Conservation (phyloP, 176 grass and related monocot species). For the Eleusine coracana region DNA sequence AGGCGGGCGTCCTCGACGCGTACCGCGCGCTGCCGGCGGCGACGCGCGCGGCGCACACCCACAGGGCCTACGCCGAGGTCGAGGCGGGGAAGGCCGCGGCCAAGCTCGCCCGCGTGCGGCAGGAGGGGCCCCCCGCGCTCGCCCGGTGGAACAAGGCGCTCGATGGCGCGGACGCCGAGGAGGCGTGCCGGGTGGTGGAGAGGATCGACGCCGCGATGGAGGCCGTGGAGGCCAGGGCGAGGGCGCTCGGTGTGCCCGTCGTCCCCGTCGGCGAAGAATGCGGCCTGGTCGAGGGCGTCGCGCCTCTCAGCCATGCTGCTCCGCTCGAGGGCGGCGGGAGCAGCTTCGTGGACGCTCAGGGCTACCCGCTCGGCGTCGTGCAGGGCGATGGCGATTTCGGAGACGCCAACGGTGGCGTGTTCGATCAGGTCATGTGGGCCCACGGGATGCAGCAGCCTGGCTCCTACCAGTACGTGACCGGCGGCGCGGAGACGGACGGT, state of each 20-base stretch:
- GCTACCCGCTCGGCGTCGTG: neutral
- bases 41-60: slow-evolving; percentile 28
- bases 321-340: neutral
- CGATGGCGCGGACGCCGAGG: neutral
- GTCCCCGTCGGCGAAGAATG: neutral
- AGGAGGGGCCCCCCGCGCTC: slow-evolving; percentile 22
- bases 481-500: neutral
- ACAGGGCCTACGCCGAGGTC: neutral
- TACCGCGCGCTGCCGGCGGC: slow-evolving; percentile 31
- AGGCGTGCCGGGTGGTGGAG: neutral
- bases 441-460: neutral
- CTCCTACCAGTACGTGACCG: neutral
- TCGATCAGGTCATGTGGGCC: neutral
- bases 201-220: slow-evolving; percentile 7
- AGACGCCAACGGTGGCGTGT: neutral
- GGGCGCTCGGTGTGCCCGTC: neutral
- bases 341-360: neutral
- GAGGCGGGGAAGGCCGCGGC: slow-evolving; percentile 35
- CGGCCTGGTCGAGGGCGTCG: neutral
- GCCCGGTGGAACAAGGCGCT: slow-evolving; percentile 28
- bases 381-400: no score
- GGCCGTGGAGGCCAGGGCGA: neutral
- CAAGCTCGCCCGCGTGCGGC: slow-evolving; percentile 30
- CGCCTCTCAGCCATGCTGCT: neutral
- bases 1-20: slow-evolving; percentile 30